phyloP scores from a whole-genome alignment of 179 eudicot genomes.

The Actinidia polygama region DNA sequence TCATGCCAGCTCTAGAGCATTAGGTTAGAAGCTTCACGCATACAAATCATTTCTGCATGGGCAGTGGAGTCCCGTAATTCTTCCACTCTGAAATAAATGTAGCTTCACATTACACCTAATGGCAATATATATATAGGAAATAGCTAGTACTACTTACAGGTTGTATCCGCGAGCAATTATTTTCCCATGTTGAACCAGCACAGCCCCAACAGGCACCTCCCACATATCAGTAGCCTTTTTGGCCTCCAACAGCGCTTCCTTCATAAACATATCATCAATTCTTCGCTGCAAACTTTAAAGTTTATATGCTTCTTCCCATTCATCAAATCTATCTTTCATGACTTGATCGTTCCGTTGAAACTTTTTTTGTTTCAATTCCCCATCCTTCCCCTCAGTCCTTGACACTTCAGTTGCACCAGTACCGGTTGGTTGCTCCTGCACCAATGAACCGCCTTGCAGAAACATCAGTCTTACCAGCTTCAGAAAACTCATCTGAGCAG shows the following conservation, averaged over 20 bases:
- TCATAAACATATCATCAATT: conserved; percentile 86
- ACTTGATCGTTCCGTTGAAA: conserved; percentile 66
- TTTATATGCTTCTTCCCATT: conserved; percentile 84
- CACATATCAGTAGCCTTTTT: conserved; percentile 87
- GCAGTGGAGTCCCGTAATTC: conserved; percentile 93
- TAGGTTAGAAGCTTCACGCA: conserved; percentile 78
- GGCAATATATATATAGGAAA: no score
- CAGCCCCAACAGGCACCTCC: conserved; percentile 99
- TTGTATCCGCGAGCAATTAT: conserved; percentile 92
- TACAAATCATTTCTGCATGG: conserved; percentile 97
- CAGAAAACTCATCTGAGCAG: conserved; percentile 36
- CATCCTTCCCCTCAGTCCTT: conserved; percentile 37
- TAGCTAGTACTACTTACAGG: conserved; percentile 58
- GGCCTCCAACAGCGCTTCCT: conserved; percentile 91
- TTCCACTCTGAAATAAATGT: conserved; percentile 68
- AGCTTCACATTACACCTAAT: neutral
- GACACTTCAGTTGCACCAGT: conserved; percentile 29
- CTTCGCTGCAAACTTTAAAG: conserved; percentile 74
- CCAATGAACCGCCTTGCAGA: conserved; percentile 39
- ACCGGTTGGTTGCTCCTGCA: conserved; percentile 32
- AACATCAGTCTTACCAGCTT: conserved; percentile 33
- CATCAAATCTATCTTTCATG: conserved; percentile 66
- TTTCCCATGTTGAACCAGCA: conserved; percentile 81
- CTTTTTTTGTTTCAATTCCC: conserved; percentile 48
- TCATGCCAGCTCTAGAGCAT: no score